These are phyloP conservation scores for Leptographium procerum DNA, from an alignment of 2,329 filamentous ascomycete genomes.

Conservation along the genomic window DNA sequence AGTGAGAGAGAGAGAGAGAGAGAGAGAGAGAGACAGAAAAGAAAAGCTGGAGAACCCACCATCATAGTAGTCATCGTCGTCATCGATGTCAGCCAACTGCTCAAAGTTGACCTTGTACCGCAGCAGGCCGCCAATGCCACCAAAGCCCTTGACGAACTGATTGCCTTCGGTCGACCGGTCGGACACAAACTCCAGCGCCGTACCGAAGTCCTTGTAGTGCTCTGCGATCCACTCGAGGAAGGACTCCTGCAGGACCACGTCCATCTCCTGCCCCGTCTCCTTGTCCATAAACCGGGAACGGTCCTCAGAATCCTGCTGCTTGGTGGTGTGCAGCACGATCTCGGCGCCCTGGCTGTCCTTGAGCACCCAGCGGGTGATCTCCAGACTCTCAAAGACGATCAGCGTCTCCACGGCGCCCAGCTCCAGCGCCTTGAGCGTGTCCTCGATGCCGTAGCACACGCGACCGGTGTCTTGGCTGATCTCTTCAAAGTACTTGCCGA, in stretches of 20 bases:
- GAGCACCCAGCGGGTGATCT: conserved; percentile 82
- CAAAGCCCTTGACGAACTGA: conserved; percentile 99
- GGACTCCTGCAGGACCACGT: conserved; percentile 72
- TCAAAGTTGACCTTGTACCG: conserved; percentile 99
- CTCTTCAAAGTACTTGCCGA: conserved; percentile 97
- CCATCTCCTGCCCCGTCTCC: conserved; percentile 94
- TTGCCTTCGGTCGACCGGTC: conserved; percentile 97
- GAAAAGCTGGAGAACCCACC: conserved; percentile 21
- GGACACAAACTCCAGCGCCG: conserved; percentile 90
- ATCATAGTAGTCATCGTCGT: conserved; percentile 88
- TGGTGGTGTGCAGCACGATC: conserved; percentile 75
- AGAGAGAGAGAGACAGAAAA: not conserved
- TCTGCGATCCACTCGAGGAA: conserved; percentile 99
- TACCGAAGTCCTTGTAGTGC: conserved; percentile 96
- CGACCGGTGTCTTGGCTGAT: conserved; percentile 96
- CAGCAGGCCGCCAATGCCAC: conserved; percentile 92
- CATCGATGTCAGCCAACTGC: conserved; percentile 83
- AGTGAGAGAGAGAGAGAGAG: not conserved
- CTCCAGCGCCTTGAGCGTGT: conserved; percentile 93
- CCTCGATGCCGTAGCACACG: conserved; percentile 95
- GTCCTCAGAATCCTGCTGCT: conserved; percentile 63
- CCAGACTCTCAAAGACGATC: conserved; percentile 95
- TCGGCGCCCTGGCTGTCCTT: conserved; percentile 67
- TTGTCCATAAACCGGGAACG: conserved; percentile 89
- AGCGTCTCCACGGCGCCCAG: conserved; percentile 88